These are phyloP conservation scores for Penicillium thymicola DNA, from an alignment of 2,329 filamentous ascomycete species.

Conservation along the genomic window DNA sequence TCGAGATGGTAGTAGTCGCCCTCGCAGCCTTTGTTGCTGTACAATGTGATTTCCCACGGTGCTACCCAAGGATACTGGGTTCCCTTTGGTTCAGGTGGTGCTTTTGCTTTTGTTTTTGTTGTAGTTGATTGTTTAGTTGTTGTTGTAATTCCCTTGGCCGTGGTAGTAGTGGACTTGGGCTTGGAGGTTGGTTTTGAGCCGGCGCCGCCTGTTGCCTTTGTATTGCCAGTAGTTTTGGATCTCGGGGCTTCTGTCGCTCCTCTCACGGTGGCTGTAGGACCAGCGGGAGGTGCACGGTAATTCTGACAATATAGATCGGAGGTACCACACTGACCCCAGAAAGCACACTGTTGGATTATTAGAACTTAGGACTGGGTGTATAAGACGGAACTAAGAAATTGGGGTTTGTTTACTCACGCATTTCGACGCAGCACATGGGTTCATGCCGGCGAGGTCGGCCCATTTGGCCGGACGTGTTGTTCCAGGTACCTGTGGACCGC, in stretches of 20 bases:
- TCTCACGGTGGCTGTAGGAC: not conserved
- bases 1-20: conserved; percentile 1
- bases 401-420: not conserved
- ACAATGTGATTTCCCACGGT: conserved; percentile 1
- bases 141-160: not conserved
- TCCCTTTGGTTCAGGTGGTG: not conserved
- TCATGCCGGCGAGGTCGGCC: not conserved
- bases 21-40: not conserved
- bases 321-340: not conserved
- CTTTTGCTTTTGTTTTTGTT: too few relatives aligned
- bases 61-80: not conserved
- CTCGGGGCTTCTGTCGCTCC: not conserved
- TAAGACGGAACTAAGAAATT: too few relatives aligned
- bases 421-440: not conserved
- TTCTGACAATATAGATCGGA: not conserved
- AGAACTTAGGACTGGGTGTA: not conserved
- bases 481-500: conserved; percentile 46
- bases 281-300: not conserved
- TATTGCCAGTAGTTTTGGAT: not conserved
- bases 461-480: conserved; percentile 22
- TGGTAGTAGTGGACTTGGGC: not conserved
- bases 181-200: not conserved
- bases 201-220: not conserved
- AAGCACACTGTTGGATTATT: not conserved
- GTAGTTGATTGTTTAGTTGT: not conserved